Evolutionary conservation across 306 rosid genomes (phyloP), one percentile per base, ranked within the genome.

Genomic region (Fagus sylvatica): DNA sequence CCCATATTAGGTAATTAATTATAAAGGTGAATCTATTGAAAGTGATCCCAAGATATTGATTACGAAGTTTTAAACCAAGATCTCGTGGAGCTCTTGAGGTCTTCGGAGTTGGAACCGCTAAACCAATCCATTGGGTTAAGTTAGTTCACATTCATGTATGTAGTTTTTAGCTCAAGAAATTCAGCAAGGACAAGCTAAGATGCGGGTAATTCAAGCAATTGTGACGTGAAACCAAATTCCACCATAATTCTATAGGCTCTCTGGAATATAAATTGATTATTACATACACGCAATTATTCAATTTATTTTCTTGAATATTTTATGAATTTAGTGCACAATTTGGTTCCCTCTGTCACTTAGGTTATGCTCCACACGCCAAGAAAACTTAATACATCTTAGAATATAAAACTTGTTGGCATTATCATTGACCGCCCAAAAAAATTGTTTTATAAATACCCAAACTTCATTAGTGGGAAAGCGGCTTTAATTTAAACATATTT

Each of bases 351-450:
- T 57, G 71, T 19, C 6, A 71, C 55, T 72, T 56, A 83, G 66
- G 77, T 80, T 73, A 84, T 85, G 86, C 80, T 78, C 81, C 88
- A 86, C 91, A 90, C 94, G 94, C 80, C 77, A 87, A 84, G 85
- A 78, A 87, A 78, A 61, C 87, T 39, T 57, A 73, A 76, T 46
- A 72, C 79, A 75, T 83, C 57, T 28, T 11, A 22, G 55, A 49
- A 76, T 56, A 17, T 48, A 64, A 69, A 36, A 81, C 66, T 16
- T 73, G 79, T 78, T 51, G 76, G 76, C 32, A 71, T 71, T 72
- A 71, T 37, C 64, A 40, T 85, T 76, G 84, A 79, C 67, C 15
- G 4, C 64, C 22, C 11, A 57, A 7, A 0, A 22, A 15, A 46
- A 46, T 46, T 46, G 51, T 46, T 46, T 46, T 46, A 10, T 46